Evolutionary conservation across 306 rosid genomes (phyloP).

Genomic region (Luffa aegyptiaca): DNA sequence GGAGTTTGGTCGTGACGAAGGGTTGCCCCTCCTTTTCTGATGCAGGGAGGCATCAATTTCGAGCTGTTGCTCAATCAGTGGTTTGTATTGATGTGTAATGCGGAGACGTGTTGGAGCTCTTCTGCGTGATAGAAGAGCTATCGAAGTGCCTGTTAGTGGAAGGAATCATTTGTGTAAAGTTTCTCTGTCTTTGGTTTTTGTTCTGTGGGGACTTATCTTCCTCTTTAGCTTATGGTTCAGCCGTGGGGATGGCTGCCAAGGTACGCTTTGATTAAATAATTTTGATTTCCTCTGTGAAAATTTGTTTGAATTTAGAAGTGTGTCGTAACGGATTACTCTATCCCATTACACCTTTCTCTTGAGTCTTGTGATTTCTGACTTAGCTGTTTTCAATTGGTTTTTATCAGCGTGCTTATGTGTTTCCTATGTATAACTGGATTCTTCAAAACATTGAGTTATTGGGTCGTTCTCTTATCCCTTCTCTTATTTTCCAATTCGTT

Average conservation of each 20-base stretch:
- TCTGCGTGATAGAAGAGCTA: conserved; percentile 49
- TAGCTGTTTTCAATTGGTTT: not conserved
- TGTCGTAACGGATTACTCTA: not conserved
- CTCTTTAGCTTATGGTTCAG: conserved; percentile 71
- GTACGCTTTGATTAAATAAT: conserved; percentile 17
- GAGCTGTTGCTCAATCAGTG: not conserved
- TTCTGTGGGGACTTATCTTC: conserved; percentile 60
- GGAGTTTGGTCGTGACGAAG: not conserved
- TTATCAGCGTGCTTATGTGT: not conserved
- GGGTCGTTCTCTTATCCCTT: not conserved
- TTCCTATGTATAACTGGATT: not conserved
- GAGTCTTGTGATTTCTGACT: not conserved
- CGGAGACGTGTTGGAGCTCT: conserved; percentile 74
- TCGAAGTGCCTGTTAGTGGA: conserved; percentile 34
- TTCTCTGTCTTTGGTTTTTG: conserved; percentile 62
- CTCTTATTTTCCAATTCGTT: not conserved
- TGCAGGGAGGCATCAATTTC: not conserved
- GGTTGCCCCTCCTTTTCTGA: not conserved
- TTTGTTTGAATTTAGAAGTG: not conserved
- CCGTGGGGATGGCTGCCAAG: conserved; percentile 52
- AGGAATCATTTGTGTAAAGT: conserved; percentile 44
- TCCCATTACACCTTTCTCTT: not conserved
- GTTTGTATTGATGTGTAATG: conserved; percentile 29
- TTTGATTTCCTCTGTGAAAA: not conserved
- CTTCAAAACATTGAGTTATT: not conserved